Percentiles rank a stretch among this genome's conserved stretches.
These are phyloP conservation scores for Russula virescens DNA, from an alignment of 768 basidiomycete species.

Conservation along the genomic window DNA sequence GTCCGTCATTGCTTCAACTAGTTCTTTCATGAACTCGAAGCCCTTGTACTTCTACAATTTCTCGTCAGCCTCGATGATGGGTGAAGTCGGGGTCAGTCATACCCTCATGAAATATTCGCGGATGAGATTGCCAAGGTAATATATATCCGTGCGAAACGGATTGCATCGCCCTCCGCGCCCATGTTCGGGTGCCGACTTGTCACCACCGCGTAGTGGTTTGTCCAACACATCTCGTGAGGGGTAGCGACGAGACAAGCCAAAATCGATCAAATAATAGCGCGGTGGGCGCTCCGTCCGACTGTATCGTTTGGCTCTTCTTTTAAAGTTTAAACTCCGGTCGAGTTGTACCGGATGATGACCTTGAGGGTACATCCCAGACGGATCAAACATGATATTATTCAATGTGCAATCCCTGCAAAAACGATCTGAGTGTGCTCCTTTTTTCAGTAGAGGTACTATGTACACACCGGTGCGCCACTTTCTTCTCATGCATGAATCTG, in stretches of 20 bases:
- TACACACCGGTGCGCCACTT: constrained; percentile 13
- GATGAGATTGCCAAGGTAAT: constrained; percentile 27
- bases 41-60: constrained; percentile 21
- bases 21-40: constrained; percentile 14
- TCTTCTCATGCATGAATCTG: constrained; percentile 1
- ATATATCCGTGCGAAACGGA: constrained; percentile 28
- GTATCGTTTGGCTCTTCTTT: constrained; percentile 16
- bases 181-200: constrained; percentile 28
- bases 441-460: background rate
- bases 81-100: background rate
- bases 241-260: constrained; percentile 27
- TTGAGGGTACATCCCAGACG: constrained; percentile 12
- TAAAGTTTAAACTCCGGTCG: constrained; percentile 3
- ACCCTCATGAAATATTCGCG: constrained; percentile 18
- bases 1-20: constrained; percentile 33
- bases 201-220: constrained; percentile 25
- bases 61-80: background rate
- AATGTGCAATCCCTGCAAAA: constrained; percentile 7
- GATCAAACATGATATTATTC: constrained; percentile 20
- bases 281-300: constrained; percentile 27
- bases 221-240: constrained; percentile 17
- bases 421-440: background rate
- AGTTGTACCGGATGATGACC: constrained; percentile 6
- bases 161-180: constrained; percentile 9
- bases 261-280: constrained; percentile 31